These are phyloP conservation scores for Heracleum sosnowskyi DNA, from an alignment of 129 eudicot species.

Conservation along the genomic window DNA sequence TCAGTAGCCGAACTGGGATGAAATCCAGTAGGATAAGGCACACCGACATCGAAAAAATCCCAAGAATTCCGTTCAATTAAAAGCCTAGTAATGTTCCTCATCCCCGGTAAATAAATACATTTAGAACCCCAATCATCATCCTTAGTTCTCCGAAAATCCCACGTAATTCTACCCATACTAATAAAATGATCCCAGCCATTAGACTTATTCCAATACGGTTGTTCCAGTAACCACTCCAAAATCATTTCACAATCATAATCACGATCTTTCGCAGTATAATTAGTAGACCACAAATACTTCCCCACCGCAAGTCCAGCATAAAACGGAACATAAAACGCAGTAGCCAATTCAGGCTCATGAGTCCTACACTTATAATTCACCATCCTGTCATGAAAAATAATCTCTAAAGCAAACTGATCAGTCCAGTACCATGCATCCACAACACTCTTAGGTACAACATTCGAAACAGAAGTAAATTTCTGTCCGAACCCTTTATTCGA, in stretches of 20 bases:
- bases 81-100: constrained; percentile 80
- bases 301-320: constrained; percentile 91
- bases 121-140: constrained; percentile 72
- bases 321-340: constrained; percentile 77
- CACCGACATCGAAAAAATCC: constrained; percentile 92
- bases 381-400: constrained; percentile 63
- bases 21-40: constrained; percentile 97
- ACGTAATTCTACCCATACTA: constrained; percentile 80
- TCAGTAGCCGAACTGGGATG: constrained; percentile 62
- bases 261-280: constrained; percentile 40
- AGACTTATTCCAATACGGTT: constrained; percentile 48
- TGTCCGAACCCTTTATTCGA: constrained; percentile 66
- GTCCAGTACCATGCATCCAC: constrained; percentile 73
- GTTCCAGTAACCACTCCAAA: constrained; percentile 53
- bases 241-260: constrained; percentile 60
- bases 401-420: constrained; percentile 77
- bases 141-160: constrained; percentile 83
- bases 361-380: constrained; percentile 62
- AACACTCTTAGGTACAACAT: constrained; percentile 40
- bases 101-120: constrained; percentile 59
- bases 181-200: constrained; percentile 86
- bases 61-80: constrained; percentile 79
- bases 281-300: constrained; percentile 47
- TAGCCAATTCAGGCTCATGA: constrained; percentile 49
- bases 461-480: constrained; percentile 30